phyloP scores from a whole-genome alignment of 768 basidiomycete genomes.

The Hysterangium stoloniferum region DNA sequence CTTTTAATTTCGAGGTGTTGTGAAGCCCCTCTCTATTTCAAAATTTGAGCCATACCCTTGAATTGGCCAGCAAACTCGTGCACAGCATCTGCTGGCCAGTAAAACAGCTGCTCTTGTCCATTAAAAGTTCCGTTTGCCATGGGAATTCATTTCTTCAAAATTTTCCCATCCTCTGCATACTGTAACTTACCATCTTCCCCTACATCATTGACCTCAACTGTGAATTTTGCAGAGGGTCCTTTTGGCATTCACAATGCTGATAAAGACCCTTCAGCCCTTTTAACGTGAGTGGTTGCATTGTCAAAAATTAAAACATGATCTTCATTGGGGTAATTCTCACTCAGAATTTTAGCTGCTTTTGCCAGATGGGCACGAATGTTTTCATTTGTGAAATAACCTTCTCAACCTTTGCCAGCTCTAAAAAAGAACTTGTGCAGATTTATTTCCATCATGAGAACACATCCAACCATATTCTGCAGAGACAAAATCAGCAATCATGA shows the following conservation, averaged over 20 bases:
- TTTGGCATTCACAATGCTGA: background rate
- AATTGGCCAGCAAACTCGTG: slow-evolving; percentile 15
- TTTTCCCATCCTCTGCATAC: too few relatives aligned
- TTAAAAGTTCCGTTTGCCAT: too few relatives aligned
- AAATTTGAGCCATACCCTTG: slow-evolving; percentile 16
- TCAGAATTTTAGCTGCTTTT: slow-evolving; percentile 26
- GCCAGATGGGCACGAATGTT: slow-evolving; percentile 22
- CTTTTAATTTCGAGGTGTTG: background rate
- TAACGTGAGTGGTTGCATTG: background rate
- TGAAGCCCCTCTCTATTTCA: slow-evolving; percentile 11
- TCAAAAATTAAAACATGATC: slow-evolving; percentile 21
- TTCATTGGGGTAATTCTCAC: slow-evolving; percentile 25
- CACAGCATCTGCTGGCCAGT: slow-evolving; percentile 14
- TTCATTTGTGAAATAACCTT: slow-evolving; percentile 24
- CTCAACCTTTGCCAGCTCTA: slow-evolving; percentile 18
- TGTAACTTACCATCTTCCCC: too few relatives aligned
- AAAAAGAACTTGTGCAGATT: slow-evolving; percentile 18
- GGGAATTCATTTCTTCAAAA: too few relatives aligned
- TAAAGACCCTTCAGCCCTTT: background rate
- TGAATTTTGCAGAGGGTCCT: too few relatives aligned
- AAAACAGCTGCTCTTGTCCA: slow-evolving; percentile 7
- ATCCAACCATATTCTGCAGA: slow-evolving; percentile 27
- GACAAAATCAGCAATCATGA: slow-evolving; percentile 33
- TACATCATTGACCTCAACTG: too few relatives aligned
- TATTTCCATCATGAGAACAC: slow-evolving; percentile 17